phyloP scores from a whole-genome alignment of 352 stramenopile species.

The Globisporangium carolinianum region DNA sequence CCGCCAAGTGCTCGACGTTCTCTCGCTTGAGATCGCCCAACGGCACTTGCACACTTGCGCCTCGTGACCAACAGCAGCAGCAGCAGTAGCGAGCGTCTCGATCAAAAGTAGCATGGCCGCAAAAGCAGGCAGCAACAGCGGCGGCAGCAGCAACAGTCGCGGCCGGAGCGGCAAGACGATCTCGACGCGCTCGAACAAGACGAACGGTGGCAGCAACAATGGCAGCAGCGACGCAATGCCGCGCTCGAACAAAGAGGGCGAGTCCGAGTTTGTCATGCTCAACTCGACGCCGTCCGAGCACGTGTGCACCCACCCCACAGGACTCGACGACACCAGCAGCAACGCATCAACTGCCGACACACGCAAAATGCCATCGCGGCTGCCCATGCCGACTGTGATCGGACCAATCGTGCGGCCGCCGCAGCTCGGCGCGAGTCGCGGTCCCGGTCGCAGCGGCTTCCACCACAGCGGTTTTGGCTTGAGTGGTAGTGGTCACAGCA shows the following conservation, averaged over 20 bases:
- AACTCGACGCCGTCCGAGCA: slow-evolving; percentile 22
- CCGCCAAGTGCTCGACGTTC: too few relatives aligned
- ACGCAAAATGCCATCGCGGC: slow-evolving; percentile 1
- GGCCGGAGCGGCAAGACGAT: too few relatives aligned
- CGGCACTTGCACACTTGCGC: too few relatives aligned
- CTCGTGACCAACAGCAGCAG: too few relatives aligned
- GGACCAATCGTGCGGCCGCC: slow-evolving; percentile 10
- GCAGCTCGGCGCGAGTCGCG: slow-evolving; percentile 2
- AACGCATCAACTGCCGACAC: not conserved
- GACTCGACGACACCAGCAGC: slow-evolving; percentile 1
- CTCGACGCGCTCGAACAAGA: not conserved
- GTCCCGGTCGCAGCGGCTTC: slow-evolving; percentile 14
- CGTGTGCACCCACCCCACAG: slow-evolving; percentile 9
- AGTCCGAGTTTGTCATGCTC: slow-evolving; percentile 13
- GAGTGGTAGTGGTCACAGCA: too few relatives aligned
- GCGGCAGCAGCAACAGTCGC: too few relatives aligned
- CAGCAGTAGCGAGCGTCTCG: too few relatives aligned
- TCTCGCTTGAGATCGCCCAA: too few relatives aligned
- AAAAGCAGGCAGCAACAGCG: too few relatives aligned
- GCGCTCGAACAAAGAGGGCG: slow-evolving; percentile 11
- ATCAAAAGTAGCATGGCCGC: too few relatives aligned
- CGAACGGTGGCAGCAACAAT: not conserved
- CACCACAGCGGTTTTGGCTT: slow-evolving; percentile 1
- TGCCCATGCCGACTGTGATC: slow-evolving; percentile 19
- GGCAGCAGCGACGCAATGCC: slow-evolving; percentile 9